Percentiles rank a stretch among this genome's conserved stretches.
phyloP scores from a whole-genome alignment of 345 rosid species.

The Sisymbrium altissimum region DNA sequence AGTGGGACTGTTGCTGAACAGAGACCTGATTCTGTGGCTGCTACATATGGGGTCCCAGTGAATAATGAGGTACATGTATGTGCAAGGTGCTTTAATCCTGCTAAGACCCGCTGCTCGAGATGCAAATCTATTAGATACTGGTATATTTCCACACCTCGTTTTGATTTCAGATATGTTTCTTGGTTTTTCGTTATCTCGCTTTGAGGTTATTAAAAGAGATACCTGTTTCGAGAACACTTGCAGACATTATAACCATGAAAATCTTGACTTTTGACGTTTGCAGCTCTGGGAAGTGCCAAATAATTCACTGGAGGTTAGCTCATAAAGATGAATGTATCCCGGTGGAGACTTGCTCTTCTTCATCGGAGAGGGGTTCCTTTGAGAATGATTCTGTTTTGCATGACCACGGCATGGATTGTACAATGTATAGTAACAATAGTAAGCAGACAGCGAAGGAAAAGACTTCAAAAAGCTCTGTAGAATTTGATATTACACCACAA shows the following conservation, averaged over 20 bases:
- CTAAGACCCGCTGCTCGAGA: constrained; percentile 84
- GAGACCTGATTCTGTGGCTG: constrained; percentile 32
- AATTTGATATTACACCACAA: constrained; percentile 41
- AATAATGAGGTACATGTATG: constrained; percentile 56
- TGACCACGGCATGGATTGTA: constrained; percentile 34
- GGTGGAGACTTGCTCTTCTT: constrained; percentile 39
- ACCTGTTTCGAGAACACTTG: neutral
- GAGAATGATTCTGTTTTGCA: constrained; percentile 38
- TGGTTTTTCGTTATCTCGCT: neutral
- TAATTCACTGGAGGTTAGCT: constrained; percentile 86
- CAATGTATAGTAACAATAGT: constrained; percentile 33
- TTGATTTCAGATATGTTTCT: neutral
- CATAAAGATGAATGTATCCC: constrained; percentile 70
- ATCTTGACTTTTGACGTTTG: constrained; percentile 22
- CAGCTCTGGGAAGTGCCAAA: constrained; percentile 95
- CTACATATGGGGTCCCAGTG: constrained; percentile 39
- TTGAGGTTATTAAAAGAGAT: neutral
- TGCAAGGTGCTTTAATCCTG: constrained; percentile 66
- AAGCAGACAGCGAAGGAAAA: constrained; percentile 36
- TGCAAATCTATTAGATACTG: constrained; percentile 88
- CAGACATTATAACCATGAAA: neutral
- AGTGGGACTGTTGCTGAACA: constrained; percentile 2
- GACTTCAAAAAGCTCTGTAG: constrained; percentile 28
- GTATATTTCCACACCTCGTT: constrained; percentile 36
- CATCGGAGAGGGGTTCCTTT: constrained; percentile 42